phyloP scores from a whole-genome alignment of 208 protist species.

The Porcisia deanei region DNA sequence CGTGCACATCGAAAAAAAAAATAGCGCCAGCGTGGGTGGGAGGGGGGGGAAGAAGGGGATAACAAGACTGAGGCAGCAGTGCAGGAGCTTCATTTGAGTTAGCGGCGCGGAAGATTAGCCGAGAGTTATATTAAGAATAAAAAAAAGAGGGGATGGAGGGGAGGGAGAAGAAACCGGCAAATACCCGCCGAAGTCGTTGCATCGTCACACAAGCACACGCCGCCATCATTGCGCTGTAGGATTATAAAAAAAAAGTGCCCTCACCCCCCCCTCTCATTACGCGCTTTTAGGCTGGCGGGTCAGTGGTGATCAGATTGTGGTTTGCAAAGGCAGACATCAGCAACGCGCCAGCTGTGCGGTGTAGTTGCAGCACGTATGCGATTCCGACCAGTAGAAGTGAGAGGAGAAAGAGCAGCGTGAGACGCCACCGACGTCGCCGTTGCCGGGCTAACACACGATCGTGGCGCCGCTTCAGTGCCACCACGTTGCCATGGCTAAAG shows the following conservation, averaged over 20 bases:
- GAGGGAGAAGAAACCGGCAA: no score
- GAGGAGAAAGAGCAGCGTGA: constrained; percentile 35
- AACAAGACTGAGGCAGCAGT: no score
- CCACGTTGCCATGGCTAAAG: constrained; percentile 45
- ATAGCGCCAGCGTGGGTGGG: no score
- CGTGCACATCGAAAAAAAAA: no score
- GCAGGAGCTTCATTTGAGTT: no score
- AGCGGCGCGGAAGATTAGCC: no score
- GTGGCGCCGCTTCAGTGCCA: constrained; percentile 46
- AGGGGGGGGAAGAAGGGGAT: no score
- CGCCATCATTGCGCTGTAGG: no score
- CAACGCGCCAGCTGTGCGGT: constrained; percentile 6
- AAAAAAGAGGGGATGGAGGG: no score
- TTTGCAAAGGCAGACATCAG: not conserved
- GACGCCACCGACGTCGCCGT: constrained; percentile 33
- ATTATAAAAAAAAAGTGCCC: not conserved
- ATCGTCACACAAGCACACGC: not conserved
- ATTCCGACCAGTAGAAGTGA: constrained; percentile 17
- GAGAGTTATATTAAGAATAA: no score
- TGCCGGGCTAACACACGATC: constrained; percentile 33
- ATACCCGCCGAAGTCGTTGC: no score
- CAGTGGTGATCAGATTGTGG: not conserved
- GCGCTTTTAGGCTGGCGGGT: not conserved
- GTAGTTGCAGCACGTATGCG: constrained; percentile 17
- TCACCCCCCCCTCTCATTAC: not conserved